phyloP scores from a whole-genome alignment of 257 asterid genomes.

The Solanum infundibuliforme region DNA sequence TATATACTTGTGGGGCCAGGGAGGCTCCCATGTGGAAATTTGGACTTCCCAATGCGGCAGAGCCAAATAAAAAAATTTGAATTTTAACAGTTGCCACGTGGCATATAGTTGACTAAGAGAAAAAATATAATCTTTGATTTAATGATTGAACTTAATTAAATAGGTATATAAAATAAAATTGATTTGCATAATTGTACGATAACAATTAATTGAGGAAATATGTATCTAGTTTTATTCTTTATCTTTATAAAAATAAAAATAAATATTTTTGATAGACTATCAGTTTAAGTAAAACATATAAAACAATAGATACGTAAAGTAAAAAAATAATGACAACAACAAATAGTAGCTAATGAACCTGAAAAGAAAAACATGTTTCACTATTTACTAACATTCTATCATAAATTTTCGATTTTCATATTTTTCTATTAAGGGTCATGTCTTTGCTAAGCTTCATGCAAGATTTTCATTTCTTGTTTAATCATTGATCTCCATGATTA shows the following conservation, averaged over 20 bases:
- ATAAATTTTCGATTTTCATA: no score
- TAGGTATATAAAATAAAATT: no score
- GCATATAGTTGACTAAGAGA: background rate
- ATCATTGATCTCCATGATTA: background rate
- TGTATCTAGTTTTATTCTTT: no score
- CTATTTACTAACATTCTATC: no score
- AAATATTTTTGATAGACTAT: background rate
- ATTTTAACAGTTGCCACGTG: background rate
- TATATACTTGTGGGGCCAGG: background rate
- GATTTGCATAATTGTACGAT: background rate
- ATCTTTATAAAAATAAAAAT: no score
- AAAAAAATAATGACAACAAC: no score
- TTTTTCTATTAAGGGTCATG: no score
- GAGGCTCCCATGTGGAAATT: background rate
- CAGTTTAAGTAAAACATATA: background rate
- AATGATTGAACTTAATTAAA: background rate
- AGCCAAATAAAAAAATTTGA: background rate
- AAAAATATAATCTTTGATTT: no score
- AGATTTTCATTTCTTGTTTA: background rate
- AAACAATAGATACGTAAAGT: no score
- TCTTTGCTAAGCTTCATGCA: accelerated
- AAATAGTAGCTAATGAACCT: no score
- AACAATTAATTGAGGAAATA: no score
- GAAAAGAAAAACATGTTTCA: no score
- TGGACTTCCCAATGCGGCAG: background rate